These are phyloP conservation scores for Russula lepida DNA, from an alignment of 768 basidiomycete species.

Conservation along the genomic window DNA sequence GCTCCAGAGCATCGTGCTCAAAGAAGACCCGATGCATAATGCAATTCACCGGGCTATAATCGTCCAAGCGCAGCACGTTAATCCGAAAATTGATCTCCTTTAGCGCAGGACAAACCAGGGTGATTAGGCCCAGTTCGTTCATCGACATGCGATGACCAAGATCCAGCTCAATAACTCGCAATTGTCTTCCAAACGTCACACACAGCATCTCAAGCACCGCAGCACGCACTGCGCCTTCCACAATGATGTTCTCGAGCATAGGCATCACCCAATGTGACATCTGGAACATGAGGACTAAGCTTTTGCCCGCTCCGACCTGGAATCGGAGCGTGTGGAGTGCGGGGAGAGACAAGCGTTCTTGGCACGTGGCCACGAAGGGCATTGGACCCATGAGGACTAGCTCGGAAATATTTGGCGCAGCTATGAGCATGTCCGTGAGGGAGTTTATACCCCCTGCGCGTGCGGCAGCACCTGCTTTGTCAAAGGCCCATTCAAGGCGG, in stretches of 20 bases:
- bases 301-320: not conserved
- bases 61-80: not conserved
- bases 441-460: slow-evolving; percentile 18
- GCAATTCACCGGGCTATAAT: not conserved
- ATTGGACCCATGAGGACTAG: slow-evolving; percentile 13
- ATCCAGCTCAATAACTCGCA: slow-evolving; percentile 11
- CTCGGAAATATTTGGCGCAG: not conserved
- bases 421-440: slow-evolving; percentile 5
- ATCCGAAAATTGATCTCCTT: slow-evolving; percentile 11
- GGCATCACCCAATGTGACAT: slow-evolving; percentile 12
- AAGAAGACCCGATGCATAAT: too few species aligned
- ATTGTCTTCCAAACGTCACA: not conserved
- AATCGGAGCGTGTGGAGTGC: slow-evolving; percentile 10
- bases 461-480: slow-evolving; percentile 6
- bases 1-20: slow-evolving; percentile 1
- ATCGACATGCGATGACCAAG: not conserved
- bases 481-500: slow-evolving; percentile 18
- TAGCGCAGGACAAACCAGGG: slow-evolving; percentile 11
- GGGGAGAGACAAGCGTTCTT: not conserved
- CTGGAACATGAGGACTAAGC: slow-evolving; percentile 14
- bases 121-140: not conserved
- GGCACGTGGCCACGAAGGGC: not conserved
- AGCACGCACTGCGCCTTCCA: not conserved
- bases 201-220: slow-evolving; percentile 7
- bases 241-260: slow-evolving; percentile 9